Evolutionary conservation across 352 stramenopile species (phyloP).

Genomic region (Pythium phragmiticola): DNA sequence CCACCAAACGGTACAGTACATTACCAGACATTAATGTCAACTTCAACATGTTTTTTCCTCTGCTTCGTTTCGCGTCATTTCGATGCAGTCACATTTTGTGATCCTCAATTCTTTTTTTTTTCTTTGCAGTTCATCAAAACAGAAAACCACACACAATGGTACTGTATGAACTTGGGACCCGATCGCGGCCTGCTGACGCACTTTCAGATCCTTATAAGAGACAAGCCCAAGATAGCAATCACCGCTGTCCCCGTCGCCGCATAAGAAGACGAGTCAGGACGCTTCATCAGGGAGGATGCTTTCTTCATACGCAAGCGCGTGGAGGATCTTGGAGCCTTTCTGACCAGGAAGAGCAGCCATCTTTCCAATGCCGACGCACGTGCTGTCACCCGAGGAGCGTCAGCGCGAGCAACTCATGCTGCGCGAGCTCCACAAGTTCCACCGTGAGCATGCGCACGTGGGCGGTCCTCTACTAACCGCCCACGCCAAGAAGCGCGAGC

Average conservation of each 20-base stretch:
- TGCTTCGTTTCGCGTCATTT: background rate
- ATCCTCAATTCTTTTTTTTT: background rate
- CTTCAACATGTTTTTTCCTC: constrained; percentile 3
- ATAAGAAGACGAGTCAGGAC: background rate
- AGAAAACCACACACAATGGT: background rate
- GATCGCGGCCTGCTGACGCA: background rate
- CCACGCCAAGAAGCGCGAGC: constrained; percentile 64
- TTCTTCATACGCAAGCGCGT: too few species aligned
- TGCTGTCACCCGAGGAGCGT: constrained; percentile 19
- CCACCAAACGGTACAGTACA: background rate
- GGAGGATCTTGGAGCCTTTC: too few species aligned
- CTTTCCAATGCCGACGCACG: constrained; percentile 7
- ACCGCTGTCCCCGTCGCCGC: too few species aligned
- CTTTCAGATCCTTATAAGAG: too few species aligned
- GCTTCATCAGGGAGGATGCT: background rate
- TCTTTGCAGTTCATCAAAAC: background rate
- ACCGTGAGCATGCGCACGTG: constrained; percentile 41
- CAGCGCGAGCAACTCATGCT: constrained; percentile 71
- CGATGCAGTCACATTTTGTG: background rate
- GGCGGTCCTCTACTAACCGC: constrained; percentile 41
- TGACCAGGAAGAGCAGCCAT: background rate
- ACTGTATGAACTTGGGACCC: background rate
- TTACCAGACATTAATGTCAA: background rate
- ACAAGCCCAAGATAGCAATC: background rate
- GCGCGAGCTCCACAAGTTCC: constrained; percentile 65